phyloP scores from a whole-genome alignment of 345 rosid species.

The Moringa oleifera region DNA sequence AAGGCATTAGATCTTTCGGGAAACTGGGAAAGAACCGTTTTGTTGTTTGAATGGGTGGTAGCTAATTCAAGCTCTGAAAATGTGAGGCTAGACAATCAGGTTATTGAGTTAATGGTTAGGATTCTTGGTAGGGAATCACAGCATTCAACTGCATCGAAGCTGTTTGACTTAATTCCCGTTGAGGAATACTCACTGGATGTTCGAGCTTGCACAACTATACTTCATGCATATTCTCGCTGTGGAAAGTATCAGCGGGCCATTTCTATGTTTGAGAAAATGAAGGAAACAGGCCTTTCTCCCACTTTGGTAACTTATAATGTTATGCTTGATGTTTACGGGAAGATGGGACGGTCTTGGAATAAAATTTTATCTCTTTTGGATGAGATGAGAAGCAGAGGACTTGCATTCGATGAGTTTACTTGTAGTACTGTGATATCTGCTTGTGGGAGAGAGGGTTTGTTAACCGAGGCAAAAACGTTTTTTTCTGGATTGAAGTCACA shows the following conservation, averaged over 20 bases:
- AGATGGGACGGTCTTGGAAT: constrained; percentile 80
- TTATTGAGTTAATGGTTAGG: constrained; percentile 52
- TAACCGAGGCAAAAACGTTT: constrained; percentile 70
- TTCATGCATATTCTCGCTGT: constrained; percentile 54
- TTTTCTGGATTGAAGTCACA: constrained; percentile 55
- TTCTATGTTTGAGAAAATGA: constrained; percentile 59
- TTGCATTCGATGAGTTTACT: constrained; percentile 76
- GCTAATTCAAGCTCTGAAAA: constrained; percentile 20
- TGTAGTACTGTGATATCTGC: constrained; percentile 89
- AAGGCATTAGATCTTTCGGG: constrained; percentile 62
- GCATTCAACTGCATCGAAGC: constrained; percentile 53
- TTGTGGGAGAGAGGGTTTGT: constrained; percentile 77
- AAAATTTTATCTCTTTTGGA: constrained; percentile 56
- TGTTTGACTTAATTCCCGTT: constrained; percentile 62
- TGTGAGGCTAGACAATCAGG: constrained; percentile 45
- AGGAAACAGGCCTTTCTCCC: constrained; percentile 60
- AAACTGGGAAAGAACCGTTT: constrained; percentile 64
- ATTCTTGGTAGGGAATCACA: constrained; percentile 82
- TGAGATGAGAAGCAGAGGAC: constrained; percentile 58
- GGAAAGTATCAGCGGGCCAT: constrained; percentile 62
- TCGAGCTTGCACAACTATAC: constrained; percentile 70
- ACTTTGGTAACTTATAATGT: constrained; percentile 87
- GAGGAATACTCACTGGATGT: constrained; percentile 57
- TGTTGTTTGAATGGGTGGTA: constrained; percentile 66
- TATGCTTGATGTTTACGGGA: constrained; percentile 84